Evolutionary conservation across 2,329 filamentous ascomycete genomes (phyloP), one percentile per base, ranked within the genome.

Genomic region (Plenodomus biglobosus): DNA sequence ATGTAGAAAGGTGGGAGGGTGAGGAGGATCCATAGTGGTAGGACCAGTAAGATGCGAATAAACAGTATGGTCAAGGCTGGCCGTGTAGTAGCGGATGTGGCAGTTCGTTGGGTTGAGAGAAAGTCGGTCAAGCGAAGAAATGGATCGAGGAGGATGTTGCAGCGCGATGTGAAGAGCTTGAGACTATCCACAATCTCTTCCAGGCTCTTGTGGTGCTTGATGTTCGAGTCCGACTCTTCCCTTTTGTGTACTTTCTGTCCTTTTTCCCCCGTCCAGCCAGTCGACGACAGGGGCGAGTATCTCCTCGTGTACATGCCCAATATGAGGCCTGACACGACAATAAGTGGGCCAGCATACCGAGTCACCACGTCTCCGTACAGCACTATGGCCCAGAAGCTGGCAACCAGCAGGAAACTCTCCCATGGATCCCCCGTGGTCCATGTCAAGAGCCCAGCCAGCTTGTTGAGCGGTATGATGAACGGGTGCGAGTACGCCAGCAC

Each of bases 111-210:
- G 0, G 91, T 95, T 51, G 89, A 94, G 20, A 99, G 79, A 65
- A 96, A 96, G 70, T 97, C 92, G 5, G 92, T 96, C 69, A 97
- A 79, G 56, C 88, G 85, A 38, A 96, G 78, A 46, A 97, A 81
- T 2, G 94, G 94, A 62, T 96, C 92, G 42, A 97, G 80, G 16
- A 99, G 77, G 43, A 96, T 87, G 70, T 96, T 96, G 73, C 94
- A 96, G 40, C 94, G 83, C 4, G 87, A 88, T 0, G 92, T 97
- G 60, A 99, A 90, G 57, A 91, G 85, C 69, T 91, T 90, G 38
- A 99, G 76, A 0, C 90, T 95, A 61, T 97, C 92, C 47, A 99
- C 88, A 52, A 99, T 99, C 75, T 99, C 94, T 69, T 99, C 94
- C 43, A 99, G 75, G 42, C 91, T 96, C 77, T 96, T 96, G 65